These are phyloP conservation scores for Rubia balearica DNA, from an alignment of 305 asterid genomes.

Conservation along the genomic window DNA sequence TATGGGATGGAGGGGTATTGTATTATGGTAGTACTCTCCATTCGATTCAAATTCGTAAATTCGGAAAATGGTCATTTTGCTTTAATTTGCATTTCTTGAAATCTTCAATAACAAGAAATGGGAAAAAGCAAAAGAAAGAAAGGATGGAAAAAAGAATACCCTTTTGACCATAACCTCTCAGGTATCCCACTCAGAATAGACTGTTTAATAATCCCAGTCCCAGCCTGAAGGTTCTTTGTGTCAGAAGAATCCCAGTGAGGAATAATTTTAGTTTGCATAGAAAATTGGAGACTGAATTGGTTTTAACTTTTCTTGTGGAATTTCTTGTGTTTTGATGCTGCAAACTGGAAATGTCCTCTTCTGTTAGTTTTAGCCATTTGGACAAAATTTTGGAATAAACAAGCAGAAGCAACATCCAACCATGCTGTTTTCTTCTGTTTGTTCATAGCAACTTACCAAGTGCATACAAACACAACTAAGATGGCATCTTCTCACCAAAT, in stretches of 20 bases:
- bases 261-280: conserved; percentile 21
- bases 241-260: conserved; percentile 37
- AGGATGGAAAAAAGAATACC: neutral
- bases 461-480: conserved; percentile 47
- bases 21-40: neutral
- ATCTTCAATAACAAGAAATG: neutral
- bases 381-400: conserved; percentile 58
- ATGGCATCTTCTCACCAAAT: conserved; percentile 36
- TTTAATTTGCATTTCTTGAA: neutral
- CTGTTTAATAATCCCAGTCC: conserved; percentile 33
- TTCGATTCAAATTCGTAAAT: neutral
- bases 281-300: conserved; percentile 22
- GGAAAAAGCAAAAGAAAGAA: neutral
- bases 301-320: conserved; percentile 40
- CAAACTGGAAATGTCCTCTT: conserved; percentile 14
- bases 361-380: conserved; percentile 17
- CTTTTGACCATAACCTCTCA: conserved; percentile 19
- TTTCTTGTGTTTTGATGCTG: conserved; percentile 17
- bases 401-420: neutral
- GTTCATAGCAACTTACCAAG: conserved; percentile 29
- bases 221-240: conserved; percentile 37
- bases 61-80: neutral
- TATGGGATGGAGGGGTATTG: no score
- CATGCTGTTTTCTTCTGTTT: conserved; percentile 19
- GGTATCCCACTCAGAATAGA: conserved; percentile 13